Percentiles rank a stretch among this genome's conserved stretches.
Conservation (phyloP, 2,329 filamentous ascomycete species). For the Zymoseptoria crescenta region DNA sequence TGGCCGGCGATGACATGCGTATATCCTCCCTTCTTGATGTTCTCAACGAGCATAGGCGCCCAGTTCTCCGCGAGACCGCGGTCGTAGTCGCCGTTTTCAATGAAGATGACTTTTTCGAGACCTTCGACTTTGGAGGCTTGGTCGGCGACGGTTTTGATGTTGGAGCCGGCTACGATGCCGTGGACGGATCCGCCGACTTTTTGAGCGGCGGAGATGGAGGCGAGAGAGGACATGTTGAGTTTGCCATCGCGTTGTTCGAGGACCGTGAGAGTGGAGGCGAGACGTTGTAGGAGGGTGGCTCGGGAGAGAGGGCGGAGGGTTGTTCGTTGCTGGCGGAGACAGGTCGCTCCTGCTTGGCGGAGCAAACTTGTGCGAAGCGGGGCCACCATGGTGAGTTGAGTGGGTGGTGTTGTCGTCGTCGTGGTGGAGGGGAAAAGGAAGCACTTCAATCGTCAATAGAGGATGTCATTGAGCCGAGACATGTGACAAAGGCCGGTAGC, state of each 20-base stretch:
- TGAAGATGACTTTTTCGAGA: conserved; percentile 80
- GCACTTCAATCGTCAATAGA: not conserved
- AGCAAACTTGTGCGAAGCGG: conserved; percentile 18
- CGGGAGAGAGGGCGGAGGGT: conserved; percentile 36
- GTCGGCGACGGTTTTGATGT: conserved; percentile 66
- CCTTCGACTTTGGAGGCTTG: conserved; percentile 85
- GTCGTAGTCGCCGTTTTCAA: conserved; percentile 86
- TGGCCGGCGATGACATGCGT: conserved; percentile 87
- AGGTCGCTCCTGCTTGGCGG: conserved; percentile 22
- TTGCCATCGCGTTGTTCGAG: conserved; percentile 89
- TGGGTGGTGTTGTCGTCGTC: not conserved
- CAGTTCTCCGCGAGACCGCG: conserved; percentile 92
- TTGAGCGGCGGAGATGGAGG: conserved; percentile 17
- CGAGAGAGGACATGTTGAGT: conserved; percentile 56
- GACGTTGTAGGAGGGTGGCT: conserved; percentile 53
- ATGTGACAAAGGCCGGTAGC: not conserved
- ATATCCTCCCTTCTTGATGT: conserved; percentile 91
- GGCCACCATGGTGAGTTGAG: conserved; percentile 10
- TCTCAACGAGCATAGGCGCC: conserved; percentile 86
- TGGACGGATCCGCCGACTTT: conserved; percentile 66
- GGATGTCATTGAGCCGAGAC: not conserved
- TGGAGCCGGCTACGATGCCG: conserved; percentile 76
- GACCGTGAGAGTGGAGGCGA: conserved; percentile 81
- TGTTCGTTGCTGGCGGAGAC: conserved; percentile 25
- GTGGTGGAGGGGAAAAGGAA: not conserved